Evolutionary conservation across 331 rosid species (phyloP), one percentile per base, ranked within the genome.

Genomic region (Phaseolus coccineus): DNA sequence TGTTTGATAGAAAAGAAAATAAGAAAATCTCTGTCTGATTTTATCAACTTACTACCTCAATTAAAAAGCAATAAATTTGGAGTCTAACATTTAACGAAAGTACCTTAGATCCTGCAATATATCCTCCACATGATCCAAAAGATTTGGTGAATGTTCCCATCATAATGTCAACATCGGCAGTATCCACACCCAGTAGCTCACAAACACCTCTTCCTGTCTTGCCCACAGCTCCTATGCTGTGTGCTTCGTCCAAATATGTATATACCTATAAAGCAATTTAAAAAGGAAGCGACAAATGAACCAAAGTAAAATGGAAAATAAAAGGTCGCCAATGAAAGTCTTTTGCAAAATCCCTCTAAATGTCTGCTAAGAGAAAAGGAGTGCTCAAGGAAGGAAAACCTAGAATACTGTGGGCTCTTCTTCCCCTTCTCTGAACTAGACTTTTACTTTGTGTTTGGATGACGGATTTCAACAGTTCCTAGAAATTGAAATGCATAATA

Each of bases 141-240:
- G 97, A 94, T 83, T 94, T 94, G 53, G 97, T 94, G 80, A 94
- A 94, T 30, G 98, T 94, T 76, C 98, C 97, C 98, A 92, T 94
- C 98, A 94, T 92, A 85, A 92, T 77, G 87, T 94, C 98, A 58
- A 94, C 82, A 84, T 91, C 96, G 67, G 96, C 94, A 69, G 97
- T 81, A 85, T 94, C 93, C 74, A 91, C 98, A 62, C 95, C 97
- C 78, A 94, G 73, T 39, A 94, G 97, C 85, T 94, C 98, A 87
- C 97, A 92, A 67, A 94, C 93, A 46, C 97, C 98, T 83, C 95
- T 87, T 79, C 98, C 98, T 25, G 97, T 68, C 84, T 90, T 90
- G 48, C 97, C 98, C 81, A 93, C 97, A n/a, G 98, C 97, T 85
- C 97, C 97, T 77, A 94, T 94, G 92, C 98, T 94, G 87, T 93